Conservation (phyloP, 148 eudicot genomes). For the Pouteria glomerata region DNA sequence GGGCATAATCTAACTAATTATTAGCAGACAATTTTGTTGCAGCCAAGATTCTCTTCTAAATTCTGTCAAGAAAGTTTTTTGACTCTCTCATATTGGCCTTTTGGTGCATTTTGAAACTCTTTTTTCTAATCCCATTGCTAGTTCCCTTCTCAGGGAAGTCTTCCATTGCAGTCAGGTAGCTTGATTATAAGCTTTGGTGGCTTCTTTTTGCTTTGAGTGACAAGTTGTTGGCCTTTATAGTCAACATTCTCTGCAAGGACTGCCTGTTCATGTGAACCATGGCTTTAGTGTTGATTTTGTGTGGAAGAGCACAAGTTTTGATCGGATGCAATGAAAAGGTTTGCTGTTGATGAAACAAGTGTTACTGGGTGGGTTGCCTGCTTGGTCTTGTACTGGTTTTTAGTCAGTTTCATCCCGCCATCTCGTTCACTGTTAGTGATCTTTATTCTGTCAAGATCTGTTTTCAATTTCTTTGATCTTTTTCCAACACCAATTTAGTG, state of each 20-base stretch:
- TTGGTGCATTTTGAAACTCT: too few relatives aligned
- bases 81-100: too few relatives aligned
- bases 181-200: neutral
- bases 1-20: too few relatives aligned
- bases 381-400: too few relatives aligned
- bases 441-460: slow-evolving; percentile 8
- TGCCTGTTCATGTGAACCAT: slow-evolving; percentile 85
- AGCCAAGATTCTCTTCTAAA: too few relatives aligned
- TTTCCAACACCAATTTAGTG: neutral
- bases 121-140: too few relatives aligned
- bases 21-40: too few relatives aligned
- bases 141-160: too few relatives aligned
- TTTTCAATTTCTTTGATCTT: slow-evolving; percentile 1
- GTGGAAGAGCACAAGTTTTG: slow-evolving; percentile 99
- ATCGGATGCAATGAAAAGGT: slow-evolving; percentile 98
- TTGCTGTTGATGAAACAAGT: slow-evolving; percentile 99
- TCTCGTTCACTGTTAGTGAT: too few relatives aligned
- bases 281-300: slow-evolving; percentile 99
- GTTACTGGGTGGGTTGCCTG: slow-evolving; percentile 84
- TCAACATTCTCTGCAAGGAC: slow-evolving; percentile 53
- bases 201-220: neutral
- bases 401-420: too few relatives aligned
- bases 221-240: slow-evolving; percentile 3
- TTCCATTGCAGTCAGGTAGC: slow-evolving; percentile 96
- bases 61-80: too few relatives aligned